Conservation (phyloP, 495 filamentous ascomycete species). For the Lophium mytilinum region DNA sequence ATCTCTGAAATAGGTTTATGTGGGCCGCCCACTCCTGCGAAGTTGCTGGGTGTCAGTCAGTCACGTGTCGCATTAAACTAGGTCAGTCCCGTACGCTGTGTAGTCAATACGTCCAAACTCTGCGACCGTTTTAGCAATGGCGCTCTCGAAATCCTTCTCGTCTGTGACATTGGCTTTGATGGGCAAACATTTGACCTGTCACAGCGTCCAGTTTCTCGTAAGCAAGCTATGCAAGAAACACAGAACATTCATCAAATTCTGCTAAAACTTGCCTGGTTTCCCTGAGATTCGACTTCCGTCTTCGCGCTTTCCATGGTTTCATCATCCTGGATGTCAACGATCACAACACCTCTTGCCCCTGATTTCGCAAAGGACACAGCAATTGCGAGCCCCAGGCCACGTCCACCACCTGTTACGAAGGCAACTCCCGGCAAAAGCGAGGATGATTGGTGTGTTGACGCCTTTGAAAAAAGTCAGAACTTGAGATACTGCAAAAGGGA, state of each 20-base stretch:
- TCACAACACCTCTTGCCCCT: not conserved
- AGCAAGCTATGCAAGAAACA: not conserved
- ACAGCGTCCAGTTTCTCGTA: not conserved
- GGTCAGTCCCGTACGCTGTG: not conserved
- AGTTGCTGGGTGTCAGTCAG: not conserved
- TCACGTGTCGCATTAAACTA: not conserved
- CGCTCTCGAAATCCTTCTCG: not conserved
- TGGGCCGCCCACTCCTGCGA: not conserved
- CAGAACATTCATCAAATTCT: not conserved
- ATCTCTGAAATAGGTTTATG: not conserved
- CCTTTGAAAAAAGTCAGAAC: no score
- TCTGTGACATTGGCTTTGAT: not conserved
- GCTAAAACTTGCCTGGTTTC: not conserved
- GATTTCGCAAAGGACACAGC: not conserved
- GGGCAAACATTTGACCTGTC: not conserved
- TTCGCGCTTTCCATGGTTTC: not conserved
- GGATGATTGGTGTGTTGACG: no score
- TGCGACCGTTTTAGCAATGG: not conserved
- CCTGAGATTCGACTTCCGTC: not conserved
- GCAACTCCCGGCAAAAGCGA: not conserved
- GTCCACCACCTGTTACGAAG: not conserved
- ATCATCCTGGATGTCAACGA: not conserved
- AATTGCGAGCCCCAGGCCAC: not conserved
- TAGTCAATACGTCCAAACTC: not conserved
- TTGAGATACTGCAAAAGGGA: no score